phyloP scores from a whole-genome alignment of 129 eudicot genomes.

The Lactuca sativa region DNA sequence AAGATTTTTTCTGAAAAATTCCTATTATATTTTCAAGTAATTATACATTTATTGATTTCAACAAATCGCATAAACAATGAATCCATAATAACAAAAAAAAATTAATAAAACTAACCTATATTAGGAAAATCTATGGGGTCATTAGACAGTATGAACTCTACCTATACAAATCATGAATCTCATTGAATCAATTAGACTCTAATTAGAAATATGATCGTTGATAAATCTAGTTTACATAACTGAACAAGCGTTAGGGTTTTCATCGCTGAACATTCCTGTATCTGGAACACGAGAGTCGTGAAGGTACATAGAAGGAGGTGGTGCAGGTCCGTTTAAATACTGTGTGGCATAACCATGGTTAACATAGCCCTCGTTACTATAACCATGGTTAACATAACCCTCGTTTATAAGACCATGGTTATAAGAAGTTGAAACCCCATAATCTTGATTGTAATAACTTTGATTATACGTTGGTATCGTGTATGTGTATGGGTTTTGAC shows the following conservation, averaged over 20 bases:
- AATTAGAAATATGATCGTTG: background rate
- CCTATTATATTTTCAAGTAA: background rate
- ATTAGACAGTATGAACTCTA: background rate
- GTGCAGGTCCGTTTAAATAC: conserved; percentile 41
- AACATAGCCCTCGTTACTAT: background rate
- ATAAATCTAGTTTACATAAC: conserved; percentile 42
- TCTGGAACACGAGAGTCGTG: conserved; percentile 20
- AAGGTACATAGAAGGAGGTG: conserved; percentile 34
- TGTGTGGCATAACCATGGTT: conserved; percentile 34
- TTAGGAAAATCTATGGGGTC: background rate
- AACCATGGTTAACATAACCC: conserved; percentile 20
- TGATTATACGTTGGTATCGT: conserved; percentile 29
- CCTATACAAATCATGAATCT: background rate
- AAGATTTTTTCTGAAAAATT: too few relatives aligned
- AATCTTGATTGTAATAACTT: conserved; percentile 36
- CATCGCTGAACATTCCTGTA: conserved; percentile 64
- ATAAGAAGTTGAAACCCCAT: conserved; percentile 26
- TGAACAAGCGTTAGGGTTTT: conserved; percentile 69
- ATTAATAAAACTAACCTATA: conserved; percentile 9
- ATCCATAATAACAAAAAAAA: background rate
- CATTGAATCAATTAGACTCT: background rate
- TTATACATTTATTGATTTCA: background rate
- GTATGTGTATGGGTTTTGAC: conserved; percentile 30
- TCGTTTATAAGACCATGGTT: conserved; percentile 35
- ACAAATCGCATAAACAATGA: conserved; percentile 11